These are phyloP conservation scores for Pinus taeda DNA, from an alignment of 75 land plant species.

Conservation along the genomic window DNA sequence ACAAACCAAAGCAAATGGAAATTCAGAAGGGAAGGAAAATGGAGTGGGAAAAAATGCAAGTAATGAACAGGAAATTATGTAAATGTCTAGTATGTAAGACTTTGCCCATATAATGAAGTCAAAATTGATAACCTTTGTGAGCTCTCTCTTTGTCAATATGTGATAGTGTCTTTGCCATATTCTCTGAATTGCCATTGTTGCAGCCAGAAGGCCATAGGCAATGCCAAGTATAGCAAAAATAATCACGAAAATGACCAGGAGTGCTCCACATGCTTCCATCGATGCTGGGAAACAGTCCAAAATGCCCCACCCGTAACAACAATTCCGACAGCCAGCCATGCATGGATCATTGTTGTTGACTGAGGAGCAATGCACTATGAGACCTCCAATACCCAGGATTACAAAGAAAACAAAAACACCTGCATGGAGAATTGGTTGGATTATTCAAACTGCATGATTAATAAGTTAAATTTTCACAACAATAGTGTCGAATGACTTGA, in stretches of 20 bases:
- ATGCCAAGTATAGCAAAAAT: constrained; percentile 87
- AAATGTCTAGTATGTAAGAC: not conserved
- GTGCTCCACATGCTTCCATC: constrained; percentile 88
- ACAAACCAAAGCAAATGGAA: constrained; percentile 5
- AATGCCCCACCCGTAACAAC: constrained; percentile 91
- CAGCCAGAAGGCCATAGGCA: constrained; percentile 90
- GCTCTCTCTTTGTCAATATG: constrained; percentile 88
- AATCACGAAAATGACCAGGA: constrained; percentile 60
- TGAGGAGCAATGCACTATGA: constrained; percentile 78
- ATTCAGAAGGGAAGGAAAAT: not conserved
- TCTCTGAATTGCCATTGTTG: constrained; percentile 89
- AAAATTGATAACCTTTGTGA: constrained; percentile 53
- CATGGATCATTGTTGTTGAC: constrained; percentile 56
- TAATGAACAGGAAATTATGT: not conserved
- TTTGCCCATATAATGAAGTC: not conserved
- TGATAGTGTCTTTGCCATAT: constrained; percentile 98
- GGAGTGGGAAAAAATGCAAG: not conserved
- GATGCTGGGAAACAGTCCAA: constrained; percentile 94
- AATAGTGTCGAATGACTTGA: not conserved
- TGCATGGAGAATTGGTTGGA: constrained; percentile 18
- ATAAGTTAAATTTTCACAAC: not conserved
- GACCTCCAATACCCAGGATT: constrained; percentile 78
- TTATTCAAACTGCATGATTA: not conserved
- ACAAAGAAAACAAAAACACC: constrained; percentile 82
- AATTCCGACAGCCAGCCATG: constrained; percentile 76